phyloP scores from a whole-genome alignment of 441 rosid genomes.

The Viola pubescens region DNA sequence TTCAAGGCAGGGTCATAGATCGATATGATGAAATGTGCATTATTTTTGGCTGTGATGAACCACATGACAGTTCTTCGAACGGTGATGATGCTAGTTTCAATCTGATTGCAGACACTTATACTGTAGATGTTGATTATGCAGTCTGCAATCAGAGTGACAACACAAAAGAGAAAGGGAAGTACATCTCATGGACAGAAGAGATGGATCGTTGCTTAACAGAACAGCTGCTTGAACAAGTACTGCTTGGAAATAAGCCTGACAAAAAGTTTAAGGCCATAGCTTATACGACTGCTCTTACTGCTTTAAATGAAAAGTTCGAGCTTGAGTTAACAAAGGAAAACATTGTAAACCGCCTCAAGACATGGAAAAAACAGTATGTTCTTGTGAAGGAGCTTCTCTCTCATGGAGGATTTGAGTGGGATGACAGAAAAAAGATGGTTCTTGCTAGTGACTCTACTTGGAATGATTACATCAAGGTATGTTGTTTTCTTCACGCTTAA shows the following conservation, averaged over 20 bases:
- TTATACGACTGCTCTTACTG: slow-evolving; percentile 10
- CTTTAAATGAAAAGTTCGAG: slow-evolving; percentile 12
- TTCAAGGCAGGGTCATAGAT: slow-evolving; percentile 14
- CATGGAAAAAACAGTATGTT: neutral
- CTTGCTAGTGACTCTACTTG: neutral
- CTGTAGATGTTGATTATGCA: neutral
- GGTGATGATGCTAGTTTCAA: slow-evolving; percentile 2
- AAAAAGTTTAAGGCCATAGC: slow-evolving; percentile 16
- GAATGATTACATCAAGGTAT: neutral
- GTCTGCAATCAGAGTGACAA: neutral
- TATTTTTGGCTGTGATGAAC: slow-evolving; percentile 11
- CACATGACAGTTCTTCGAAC: slow-evolving; percentile 10
- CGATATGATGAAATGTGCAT: slow-evolving; percentile 7
- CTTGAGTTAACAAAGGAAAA: slow-evolving; percentile 13
- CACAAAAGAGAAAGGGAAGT: slow-evolving; percentile 13
- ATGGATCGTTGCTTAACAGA: slow-evolving; percentile 18
- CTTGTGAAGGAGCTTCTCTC: neutral
- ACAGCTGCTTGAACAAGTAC: slow-evolving; percentile 15
- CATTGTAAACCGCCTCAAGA: slow-evolving; percentile 2
- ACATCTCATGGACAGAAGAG: slow-evolving; percentile 11
- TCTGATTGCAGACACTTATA: slow-evolving; percentile 10
- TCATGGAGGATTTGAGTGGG: slow-evolving; percentile 3
- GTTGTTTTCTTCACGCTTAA: neutral
- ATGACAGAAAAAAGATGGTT: slow-evolving; percentile 1
- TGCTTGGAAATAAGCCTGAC: slow-evolving; percentile 14